Conservation (phyloP, 1,139 yeast species). For the Geotrichum australiense region DNA sequence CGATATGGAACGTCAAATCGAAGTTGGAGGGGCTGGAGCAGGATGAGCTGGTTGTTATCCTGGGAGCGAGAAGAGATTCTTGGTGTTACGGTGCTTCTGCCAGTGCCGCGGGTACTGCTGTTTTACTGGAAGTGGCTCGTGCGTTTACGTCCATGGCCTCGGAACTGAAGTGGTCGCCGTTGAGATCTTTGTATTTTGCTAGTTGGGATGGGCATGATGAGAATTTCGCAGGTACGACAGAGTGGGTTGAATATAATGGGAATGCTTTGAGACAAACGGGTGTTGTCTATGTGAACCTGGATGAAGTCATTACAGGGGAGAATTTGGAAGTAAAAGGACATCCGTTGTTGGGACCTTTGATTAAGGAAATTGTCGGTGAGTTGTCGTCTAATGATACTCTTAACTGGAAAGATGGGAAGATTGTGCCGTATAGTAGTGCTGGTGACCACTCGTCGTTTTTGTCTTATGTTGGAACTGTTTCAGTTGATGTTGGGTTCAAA, state of each 20-base stretch:
- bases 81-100: conserved; percentile 67
- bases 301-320: conserved; percentile 64
- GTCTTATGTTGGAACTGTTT: conserved; percentile 60
- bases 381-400: conserved; percentile 29
- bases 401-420: conserved; percentile 20
- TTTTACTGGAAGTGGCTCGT: conserved; percentile 64
- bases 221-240: conserved; percentile 78
- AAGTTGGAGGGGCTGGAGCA: conserved; percentile 78
- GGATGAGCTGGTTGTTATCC: conserved; percentile 59
- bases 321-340: conserved; percentile 53
- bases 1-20: conserved; percentile 73
- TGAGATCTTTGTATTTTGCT: conserved; percentile 73
- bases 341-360: conserved; percentile 51
- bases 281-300: conserved; percentile 68
- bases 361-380: conserved; percentile 39
- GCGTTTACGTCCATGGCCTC: conserved; percentile 61
- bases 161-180: conserved; percentile 71
- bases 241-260: conserved; percentile 59
- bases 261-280: conserved; percentile 54
- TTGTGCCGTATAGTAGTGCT: conserved; percentile 18
- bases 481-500: conserved; percentile 51
- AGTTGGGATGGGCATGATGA: conserved; percentile 84
- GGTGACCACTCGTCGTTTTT: conserved; percentile 69
- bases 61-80: conserved; percentile 84
- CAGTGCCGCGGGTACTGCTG: conserved; percentile 70